Conservation (phyloP, 2,329 filamentous ascomycete species). For the Chaetomium sp. region DNA sequence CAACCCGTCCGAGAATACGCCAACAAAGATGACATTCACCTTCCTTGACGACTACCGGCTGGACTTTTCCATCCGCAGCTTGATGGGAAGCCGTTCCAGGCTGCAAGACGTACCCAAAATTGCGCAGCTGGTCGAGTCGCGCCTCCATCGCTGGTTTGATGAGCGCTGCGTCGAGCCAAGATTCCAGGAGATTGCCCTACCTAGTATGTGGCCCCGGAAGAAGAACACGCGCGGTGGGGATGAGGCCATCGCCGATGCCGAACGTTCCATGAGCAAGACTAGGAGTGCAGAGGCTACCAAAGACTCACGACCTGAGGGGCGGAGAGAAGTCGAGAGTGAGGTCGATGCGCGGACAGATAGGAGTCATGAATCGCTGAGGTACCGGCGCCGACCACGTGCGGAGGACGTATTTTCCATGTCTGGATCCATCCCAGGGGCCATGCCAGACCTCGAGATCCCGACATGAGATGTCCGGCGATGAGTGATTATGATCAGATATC, state of each 20-base stretch:
- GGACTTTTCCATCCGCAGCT: slow-evolving; percentile 72
- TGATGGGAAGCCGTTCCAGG: slow-evolving; percentile 71
- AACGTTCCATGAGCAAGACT: slow-evolving; percentile 44
- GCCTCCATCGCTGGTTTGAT: slow-evolving; percentile 81
- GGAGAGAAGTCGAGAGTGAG: slow-evolving; percentile 42
- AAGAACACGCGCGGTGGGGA: slow-evolving; percentile 73
- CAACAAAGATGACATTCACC: slow-evolving; percentile 89
- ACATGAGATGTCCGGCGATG: not conserved
- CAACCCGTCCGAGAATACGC: slow-evolving; percentile 59
- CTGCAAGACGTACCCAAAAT: slow-evolving; percentile 86
- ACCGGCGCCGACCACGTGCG: slow-evolving; percentile 25
- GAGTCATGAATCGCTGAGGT: slow-evolving; percentile 30
- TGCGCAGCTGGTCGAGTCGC: slow-evolving; percentile 72
- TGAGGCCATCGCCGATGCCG: slow-evolving; percentile 43
- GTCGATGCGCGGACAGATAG: slow-evolving; percentile 31
- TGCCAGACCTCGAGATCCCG: slow-evolving; percentile 22
- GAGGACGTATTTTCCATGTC: slow-evolving; percentile 25
- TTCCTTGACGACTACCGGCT: slow-evolving; percentile 85
- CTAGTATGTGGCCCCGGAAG: slow-evolving; percentile 77
- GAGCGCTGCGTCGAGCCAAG: slow-evolving; percentile 78
- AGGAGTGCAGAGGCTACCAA: slow-evolving; percentile 49
- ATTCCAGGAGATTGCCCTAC: slow-evolving; percentile 80
- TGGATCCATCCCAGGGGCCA: slow-evolving; percentile 24
- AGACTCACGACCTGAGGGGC: slow-evolving; percentile 46
- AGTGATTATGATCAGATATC: not conserved